phyloP scores from a whole-genome alignment of 345 rosid genomes.

The Salix dunnii region DNA sequence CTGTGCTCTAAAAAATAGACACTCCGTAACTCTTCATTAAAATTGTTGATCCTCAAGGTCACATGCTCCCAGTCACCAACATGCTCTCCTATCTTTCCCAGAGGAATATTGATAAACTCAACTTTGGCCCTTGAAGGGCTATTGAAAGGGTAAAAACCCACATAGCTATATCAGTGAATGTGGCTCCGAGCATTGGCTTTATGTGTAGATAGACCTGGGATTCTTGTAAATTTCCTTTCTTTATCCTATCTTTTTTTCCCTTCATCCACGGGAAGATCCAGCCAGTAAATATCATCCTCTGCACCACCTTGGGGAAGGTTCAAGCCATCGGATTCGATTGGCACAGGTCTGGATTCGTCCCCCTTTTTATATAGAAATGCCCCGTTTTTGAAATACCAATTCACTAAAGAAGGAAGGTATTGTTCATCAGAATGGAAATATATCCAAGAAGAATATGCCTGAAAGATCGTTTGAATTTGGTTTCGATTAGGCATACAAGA shows the following conservation, averaged over 20 bases:
- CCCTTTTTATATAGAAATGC: slow-evolving; percentile 63
- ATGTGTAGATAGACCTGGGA: slow-evolving; percentile 55
- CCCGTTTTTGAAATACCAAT: slow-evolving; percentile 70
- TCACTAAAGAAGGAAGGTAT: slow-evolving; percentile 69
- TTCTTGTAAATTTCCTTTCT: slow-evolving; percentile 58
- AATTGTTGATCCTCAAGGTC: slow-evolving; percentile 73
- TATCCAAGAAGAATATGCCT: slow-evolving; percentile 53
- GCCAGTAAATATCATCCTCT: slow-evolving; percentile 67
- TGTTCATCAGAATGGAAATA: slow-evolving; percentile 76
- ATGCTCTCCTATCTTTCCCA: slow-evolving; percentile 77
- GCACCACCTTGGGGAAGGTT: slow-evolving; percentile 91
- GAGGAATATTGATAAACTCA: slow-evolving; percentile 40
- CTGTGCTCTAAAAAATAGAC: slow-evolving; percentile 67
- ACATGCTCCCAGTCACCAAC: slow-evolving; percentile 92
- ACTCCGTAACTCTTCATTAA: slow-evolving; percentile 54
- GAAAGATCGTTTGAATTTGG: slow-evolving; percentile 47
- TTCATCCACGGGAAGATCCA: slow-evolving; percentile 63
- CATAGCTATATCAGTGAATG: slow-evolving; percentile 62
- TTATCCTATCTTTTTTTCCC: slow-evolving; percentile 49
- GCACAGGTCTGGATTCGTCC: slow-evolving; percentile 55
- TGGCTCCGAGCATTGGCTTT: slow-evolving; percentile 76
- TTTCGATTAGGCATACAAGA: slow-evolving; percentile 57
- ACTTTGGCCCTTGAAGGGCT: slow-evolving; percentile 72
- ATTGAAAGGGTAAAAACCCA: slow-evolving; percentile 91
- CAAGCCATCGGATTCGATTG: slow-evolving; percentile 47